Base-by-base conservation (phyloP, 768 basidiomycete species). In the Podaxis sp. region DNA sequence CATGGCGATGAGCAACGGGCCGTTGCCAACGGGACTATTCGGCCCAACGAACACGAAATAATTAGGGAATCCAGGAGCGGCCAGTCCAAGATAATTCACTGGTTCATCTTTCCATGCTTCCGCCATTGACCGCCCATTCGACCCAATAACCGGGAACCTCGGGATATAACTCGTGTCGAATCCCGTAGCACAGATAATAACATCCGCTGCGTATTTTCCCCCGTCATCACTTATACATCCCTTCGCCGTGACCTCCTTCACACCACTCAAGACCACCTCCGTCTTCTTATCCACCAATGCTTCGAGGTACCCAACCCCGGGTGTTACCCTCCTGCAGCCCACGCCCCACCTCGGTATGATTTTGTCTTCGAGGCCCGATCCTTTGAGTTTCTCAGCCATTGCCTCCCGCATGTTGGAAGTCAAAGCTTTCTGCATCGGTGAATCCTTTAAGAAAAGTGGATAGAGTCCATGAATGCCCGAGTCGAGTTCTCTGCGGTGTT, bases 401-500 rank as follows among this genome's bases (percentile, higher is more conserved):
- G 71, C 64, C 6, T 67, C 69, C 7, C 62, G 65, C 64, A 79
- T 70, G 1, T 55, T 57, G 17, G 48, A 63, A 1, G 64, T 68
- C 0, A 66, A 65, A 4, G 60, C 67, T 53, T 66, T 57, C 64
- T 82, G 80, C 54, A 73, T 66, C 0, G 64, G 64, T 2, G 71
- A 74, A 17, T 73, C 72, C 17, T 68, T 66, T 12, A 79, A 62
- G n/a, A 69, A 67, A 52, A 73, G 52, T 0, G 52, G 44, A 61
- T 70, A 69, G 12, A 77, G 17, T 30, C 71, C 69, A 60, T 80
- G 80, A 3, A 79, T 66, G 2, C 70, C 68, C 0, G 46, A 56
- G 63, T 84, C 80, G 4, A 82, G 63, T 39, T 68, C 69, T 42
- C 77, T 77, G 7, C 79, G 70, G 68, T 83, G 80, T 28, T 70